Conservation (phyloP, 345 rosid species). For the Hibiscus trionum region DNA sequence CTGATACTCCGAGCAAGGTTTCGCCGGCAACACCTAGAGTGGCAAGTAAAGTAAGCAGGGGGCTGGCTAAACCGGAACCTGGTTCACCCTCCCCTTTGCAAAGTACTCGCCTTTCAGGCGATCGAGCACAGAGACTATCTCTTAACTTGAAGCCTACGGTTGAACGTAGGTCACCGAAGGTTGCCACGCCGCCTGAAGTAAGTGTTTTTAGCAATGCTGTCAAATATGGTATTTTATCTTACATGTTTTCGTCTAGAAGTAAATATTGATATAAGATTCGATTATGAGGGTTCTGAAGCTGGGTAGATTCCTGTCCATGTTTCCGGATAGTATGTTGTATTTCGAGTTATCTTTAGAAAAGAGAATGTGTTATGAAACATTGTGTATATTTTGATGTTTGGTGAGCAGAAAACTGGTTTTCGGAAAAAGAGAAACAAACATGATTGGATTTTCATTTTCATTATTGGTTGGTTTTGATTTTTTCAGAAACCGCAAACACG, state of each 20-base stretch:
- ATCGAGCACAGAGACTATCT: constrained; percentile 45
- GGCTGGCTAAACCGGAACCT: constrained; percentile 49
- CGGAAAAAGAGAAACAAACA: constrained; percentile 13
- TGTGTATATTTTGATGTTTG: neutral
- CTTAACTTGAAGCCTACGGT: neutral
- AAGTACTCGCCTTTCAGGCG: constrained; percentile 55
- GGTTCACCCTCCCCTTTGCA: constrained; percentile 52
- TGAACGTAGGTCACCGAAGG: constrained; percentile 42
- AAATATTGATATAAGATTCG: neutral
- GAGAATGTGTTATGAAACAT: neutral
- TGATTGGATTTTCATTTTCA: constrained; percentile 8
- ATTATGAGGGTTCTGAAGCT: neutral
- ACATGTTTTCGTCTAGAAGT: neutral
- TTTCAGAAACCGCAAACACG: constrained; percentile 61
- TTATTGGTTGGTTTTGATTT: constrained; percentile 20
- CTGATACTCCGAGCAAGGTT: constrained; percentile 65
- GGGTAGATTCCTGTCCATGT: neutral
- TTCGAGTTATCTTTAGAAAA: neutral
- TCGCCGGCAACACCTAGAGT: constrained; percentile 70
- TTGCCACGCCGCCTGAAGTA: constrained; percentile 71
- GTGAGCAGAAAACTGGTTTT: constrained; percentile 6
- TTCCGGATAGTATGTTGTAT: neutral
- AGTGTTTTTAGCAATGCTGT: constrained; percentile 14
- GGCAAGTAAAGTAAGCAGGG: constrained; percentile 41
- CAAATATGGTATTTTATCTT: constrained; percentile 1